These are phyloP conservation scores for Tricharina praecox DNA, from an alignment of 495 filamentous ascomycete species.

Conservation along the genomic window DNA sequence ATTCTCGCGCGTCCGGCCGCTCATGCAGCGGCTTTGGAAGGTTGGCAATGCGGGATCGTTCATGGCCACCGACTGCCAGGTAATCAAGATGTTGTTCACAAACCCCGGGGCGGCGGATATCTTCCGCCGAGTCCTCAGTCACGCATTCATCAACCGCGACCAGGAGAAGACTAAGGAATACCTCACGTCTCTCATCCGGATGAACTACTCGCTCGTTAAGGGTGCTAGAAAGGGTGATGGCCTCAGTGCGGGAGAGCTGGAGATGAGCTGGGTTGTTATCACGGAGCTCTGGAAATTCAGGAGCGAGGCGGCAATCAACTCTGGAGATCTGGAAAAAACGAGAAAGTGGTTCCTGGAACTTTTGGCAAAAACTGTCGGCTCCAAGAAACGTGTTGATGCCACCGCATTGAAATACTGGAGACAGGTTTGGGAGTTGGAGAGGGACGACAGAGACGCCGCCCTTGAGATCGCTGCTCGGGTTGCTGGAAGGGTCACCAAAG, in stretches of 20 bases:
- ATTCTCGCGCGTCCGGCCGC: neutral
- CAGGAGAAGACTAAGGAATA: slow-evolving; percentile 1
- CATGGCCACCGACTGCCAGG: slow-evolving; percentile 6
- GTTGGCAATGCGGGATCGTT: slow-evolving; percentile 20
- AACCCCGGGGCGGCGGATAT: neutral
- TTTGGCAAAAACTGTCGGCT: neutral
- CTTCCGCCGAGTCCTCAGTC: neutral
- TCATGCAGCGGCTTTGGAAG: slow-evolving; percentile 16
- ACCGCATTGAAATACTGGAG: slow-evolving; percentile 10
- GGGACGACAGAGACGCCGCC: neutral
- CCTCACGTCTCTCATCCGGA: neutral
- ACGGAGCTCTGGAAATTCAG: slow-evolving; percentile 20
- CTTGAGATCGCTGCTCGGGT: neutral
- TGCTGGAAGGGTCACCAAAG: neutral
- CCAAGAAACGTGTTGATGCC: neutral
- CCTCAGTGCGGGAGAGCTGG: slow-evolving; percentile 1
- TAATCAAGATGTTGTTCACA: neutral
- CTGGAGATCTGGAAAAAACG: neutral
- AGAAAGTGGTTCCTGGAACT: neutral
- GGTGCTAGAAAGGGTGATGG: neutral
- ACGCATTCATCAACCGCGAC: slow-evolving; percentile 4
- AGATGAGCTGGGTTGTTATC: slow-evolving; percentile 6
- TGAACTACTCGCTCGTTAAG: neutral
- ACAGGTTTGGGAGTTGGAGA: slow-evolving; percentile 16
- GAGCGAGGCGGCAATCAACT: neutral